A percentile compares a stretch with the other conserved stretches of the same genome.
Conservation (phyloP, 2,329 filamentous ascomycete species). For the Ceratocystis harringtonii region DNA sequence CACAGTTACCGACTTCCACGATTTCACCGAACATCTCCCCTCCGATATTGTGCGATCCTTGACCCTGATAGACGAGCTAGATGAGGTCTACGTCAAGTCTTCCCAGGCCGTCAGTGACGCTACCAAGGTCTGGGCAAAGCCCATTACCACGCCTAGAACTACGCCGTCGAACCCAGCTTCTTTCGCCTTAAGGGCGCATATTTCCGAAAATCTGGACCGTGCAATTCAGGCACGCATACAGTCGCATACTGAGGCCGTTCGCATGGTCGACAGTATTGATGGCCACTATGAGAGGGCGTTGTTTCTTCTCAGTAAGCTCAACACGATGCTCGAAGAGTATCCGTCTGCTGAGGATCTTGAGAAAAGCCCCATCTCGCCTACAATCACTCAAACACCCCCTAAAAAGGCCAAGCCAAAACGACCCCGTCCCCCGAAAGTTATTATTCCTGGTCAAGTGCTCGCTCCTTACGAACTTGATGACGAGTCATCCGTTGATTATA, state of each 20-base stretch:
- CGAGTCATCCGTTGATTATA: slow-evolving; percentile 40
- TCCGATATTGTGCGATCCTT: slow-evolving; percentile 51
- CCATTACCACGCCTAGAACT: slow-evolving; percentile 30
- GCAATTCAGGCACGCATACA: slow-evolving; percentile 42
- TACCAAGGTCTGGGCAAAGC: slow-evolving; percentile 40
- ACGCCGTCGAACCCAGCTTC: slow-evolving; percentile 31
- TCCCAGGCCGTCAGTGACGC: slow-evolving; percentile 41
- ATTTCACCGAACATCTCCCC: slow-evolving; percentile 54
- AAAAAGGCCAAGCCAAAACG: slow-evolving; percentile 15
- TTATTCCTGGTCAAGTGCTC: slow-evolving; percentile 50
- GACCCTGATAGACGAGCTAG: slow-evolving; percentile 49
- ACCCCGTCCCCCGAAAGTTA: slow-evolving; percentile 41
- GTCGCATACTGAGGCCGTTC: slow-evolving; percentile 45
- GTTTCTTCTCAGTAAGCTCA: slow-evolving; percentile 30
- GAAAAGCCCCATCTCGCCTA: slow-evolving; percentile 1
- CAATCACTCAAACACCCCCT: neutral
- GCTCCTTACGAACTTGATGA: slow-evolving; percentile 51
- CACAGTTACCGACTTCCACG: slow-evolving; percentile 55
- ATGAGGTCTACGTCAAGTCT: slow-evolving; percentile 41
- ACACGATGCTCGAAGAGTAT: slow-evolving; percentile 45
- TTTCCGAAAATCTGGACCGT: slow-evolving; percentile 41
- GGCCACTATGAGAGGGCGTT: no score
- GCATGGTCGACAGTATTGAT: slow-evolving; percentile 44
- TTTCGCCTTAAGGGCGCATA: slow-evolving; percentile 40
- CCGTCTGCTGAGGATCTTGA: slow-evolving; percentile 37